Base-by-base conservation (phyloP, 305 asterid species). In the Plantago lanceolata region DNA sequence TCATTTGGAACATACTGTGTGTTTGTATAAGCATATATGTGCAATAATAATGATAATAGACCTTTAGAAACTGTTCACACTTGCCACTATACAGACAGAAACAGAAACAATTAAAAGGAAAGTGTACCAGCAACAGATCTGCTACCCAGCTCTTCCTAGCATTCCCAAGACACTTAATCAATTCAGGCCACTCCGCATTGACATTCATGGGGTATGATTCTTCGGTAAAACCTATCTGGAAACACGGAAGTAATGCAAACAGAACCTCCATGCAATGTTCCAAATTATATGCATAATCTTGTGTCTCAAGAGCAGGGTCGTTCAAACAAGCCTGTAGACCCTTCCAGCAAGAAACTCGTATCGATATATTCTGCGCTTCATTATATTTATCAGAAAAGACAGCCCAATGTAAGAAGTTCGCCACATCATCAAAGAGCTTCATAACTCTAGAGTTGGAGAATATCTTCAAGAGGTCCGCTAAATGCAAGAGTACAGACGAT, bases 331-430 rank as follows among this genome's bases (percentile, higher is more conserved):
- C 60, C 69, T 69, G 73, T 71, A 94, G 80, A 70, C 99, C 95
- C 73, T 87, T 94, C 99, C 99, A 94, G 79, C 97, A 86, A 55
- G 94, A 84, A 76, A 85, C 72, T 70, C 89, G 78, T 66, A 90
- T 65, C 3, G 81, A 75, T 66, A 69, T 79, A 75, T 79, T 82
- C 57, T 79, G 77, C 69, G 75, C 88, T 55, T 68, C 49, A 40
- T 57, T 77, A 68, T 74, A 73, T 54, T 69, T 73, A 67, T 79
- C 85, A 63, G 95, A 83, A 67, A 81, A 82, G 67, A 57, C 68
- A 52, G 71, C 57, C 82, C 81, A 79, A 48, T 57, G 76, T 50
- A 90, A 66, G 76, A 88, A 94, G 70, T 65, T 74, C 21, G 79
- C 70, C 64, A 85, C 68, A 65, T 90, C 99, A 66, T 86, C 87